A percentile compares a stretch with the other conserved stretches of the same genome.
Evolutionary conservation across 1,139 yeast genomes (phyloP).

Genomic region (Candida sanyaensis): DNA sequence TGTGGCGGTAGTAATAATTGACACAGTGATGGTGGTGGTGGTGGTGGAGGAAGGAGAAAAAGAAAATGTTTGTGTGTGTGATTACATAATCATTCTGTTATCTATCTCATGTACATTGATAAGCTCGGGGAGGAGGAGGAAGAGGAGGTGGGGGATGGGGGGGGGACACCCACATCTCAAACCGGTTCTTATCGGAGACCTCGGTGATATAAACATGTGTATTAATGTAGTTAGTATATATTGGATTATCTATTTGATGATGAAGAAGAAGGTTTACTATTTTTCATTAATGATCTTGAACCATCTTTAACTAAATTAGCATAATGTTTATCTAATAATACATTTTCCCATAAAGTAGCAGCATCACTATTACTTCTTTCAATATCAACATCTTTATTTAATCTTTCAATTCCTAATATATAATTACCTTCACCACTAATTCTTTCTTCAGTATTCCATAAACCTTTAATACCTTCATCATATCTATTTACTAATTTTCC

Average conservation of each 20-base stretch:
- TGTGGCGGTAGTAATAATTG: too few species aligned
- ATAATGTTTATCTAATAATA: slow-evolving; percentile 76
- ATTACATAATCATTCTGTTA: too few species aligned
- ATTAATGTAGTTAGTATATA: too few species aligned
- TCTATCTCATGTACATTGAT: too few species aligned
- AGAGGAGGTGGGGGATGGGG: too few species aligned
- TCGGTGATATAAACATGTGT: neutral
- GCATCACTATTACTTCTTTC: slow-evolving; percentile 84
- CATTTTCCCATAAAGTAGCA: slow-evolving; percentile 88
- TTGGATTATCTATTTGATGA: neutral
- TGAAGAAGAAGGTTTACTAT: slow-evolving; percentile 25
- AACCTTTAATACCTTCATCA: slow-evolving; percentile 65
- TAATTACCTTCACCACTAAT: slow-evolving; percentile 70
- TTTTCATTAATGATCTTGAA: slow-evolving; percentile 44
- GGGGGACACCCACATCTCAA: too few species aligned
- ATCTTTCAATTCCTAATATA: slow-evolving; percentile 60
- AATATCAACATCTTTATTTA: slow-evolving; percentile 48
- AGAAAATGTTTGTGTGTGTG: too few species aligned
- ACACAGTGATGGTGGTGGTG: too few species aligned
- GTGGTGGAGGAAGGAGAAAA: too few species aligned
- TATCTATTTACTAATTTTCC: slow-evolving; percentile 74
- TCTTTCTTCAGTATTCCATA: slow-evolving; percentile 87
- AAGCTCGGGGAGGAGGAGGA: too few species aligned
- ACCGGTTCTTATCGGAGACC: neutral
- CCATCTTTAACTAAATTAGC: slow-evolving; percentile 71